Conservation (phyloP, 805 yeast species). For the Nakazawaea wyomingensis region DNA sequence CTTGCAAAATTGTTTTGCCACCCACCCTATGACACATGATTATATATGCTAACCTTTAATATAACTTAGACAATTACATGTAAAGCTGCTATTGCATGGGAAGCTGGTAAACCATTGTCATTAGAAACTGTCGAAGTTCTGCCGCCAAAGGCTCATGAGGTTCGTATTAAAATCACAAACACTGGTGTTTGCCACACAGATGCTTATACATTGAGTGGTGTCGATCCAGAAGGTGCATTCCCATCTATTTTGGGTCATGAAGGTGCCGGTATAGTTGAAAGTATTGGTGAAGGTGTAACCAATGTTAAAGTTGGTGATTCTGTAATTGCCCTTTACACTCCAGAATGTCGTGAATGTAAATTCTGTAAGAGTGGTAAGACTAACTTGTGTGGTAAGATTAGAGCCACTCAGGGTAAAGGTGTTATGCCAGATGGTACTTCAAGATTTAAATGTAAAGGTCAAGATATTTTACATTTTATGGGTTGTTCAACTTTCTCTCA, state of each 20-base stretch:
- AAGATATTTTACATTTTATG: slow-evolving; percentile 88
- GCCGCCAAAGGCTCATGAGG: slow-evolving; percentile 97
- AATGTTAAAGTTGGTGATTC: slow-evolving; percentile 89
- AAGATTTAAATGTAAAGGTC: slow-evolving; percentile 83
- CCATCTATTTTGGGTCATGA: slow-evolving; percentile 95
- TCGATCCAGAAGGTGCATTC: slow-evolving; percentile 94
- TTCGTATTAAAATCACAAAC: slow-evolving; percentile 78
- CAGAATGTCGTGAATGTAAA: slow-evolving; percentile 94
- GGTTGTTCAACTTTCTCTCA: slow-evolving; percentile 97
- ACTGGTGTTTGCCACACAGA: slow-evolving; percentile 99
- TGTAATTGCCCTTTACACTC: slow-evolving; percentile 91
- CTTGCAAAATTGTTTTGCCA: too few relatives aligned
- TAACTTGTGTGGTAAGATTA: slow-evolving; percentile 89
- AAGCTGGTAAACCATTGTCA: slow-evolving; percentile 67
- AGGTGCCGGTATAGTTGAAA: slow-evolving; percentile 96
- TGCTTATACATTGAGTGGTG: slow-evolving; percentile 91
- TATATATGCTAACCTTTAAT: not conserved
- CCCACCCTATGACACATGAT: too few relatives aligned
- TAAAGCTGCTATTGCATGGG: slow-evolving; percentile 98
- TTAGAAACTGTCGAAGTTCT: slow-evolving; percentile 86
- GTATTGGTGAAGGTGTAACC: slow-evolving; percentile 91
- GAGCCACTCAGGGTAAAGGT: slow-evolving; percentile 98
- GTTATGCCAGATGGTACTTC: slow-evolving; percentile 98
- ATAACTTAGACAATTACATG: slow-evolving; percentile 59
- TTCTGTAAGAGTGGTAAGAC: slow-evolving; percentile 95